Evolutionary conservation across 2,329 filamentous ascomycete species (phyloP).

Genomic region (Dendryphion nanum): DNA sequence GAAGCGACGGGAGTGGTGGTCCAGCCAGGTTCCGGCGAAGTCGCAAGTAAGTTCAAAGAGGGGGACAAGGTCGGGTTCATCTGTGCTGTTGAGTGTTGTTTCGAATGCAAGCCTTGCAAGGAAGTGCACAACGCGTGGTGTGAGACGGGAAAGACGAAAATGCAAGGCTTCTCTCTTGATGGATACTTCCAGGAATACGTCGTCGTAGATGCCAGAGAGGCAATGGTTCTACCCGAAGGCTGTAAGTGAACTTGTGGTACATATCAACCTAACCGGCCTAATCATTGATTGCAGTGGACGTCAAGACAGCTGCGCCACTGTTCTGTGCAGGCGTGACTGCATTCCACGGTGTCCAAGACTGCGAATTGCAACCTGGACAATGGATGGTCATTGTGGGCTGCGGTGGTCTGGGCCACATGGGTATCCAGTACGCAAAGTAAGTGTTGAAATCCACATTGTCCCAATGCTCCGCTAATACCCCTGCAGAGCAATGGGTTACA

Average conservation of each 20-base stretch:
- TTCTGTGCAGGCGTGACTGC: conserved; percentile 34
- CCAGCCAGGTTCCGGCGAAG: conserved; percentile 18
- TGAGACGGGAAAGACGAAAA: conserved; percentile 26
- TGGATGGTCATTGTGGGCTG: conserved; percentile 31
- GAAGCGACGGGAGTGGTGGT: conserved; percentile 31
- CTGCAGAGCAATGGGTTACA: conserved; percentile 27
- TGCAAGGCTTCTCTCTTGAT: conserved; percentile 27
- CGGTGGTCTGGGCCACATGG: conserved; percentile 32
- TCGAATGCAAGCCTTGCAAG: conserved; percentile 28
- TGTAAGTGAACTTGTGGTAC: conserved; percentile 12
- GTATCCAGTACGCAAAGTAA: conserved; percentile 32
- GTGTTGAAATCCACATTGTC: not conserved
- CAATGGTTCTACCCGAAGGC: conserved; percentile 26
- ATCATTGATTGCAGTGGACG: conserved; percentile 18
- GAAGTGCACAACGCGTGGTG: conserved; percentile 30
- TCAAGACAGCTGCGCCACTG: conserved; percentile 24
- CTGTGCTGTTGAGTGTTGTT: conserved; percentile 33
- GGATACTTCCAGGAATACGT: conserved; percentile 34
- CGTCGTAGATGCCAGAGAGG: conserved; percentile 26
- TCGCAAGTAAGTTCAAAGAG: conserved; percentile 26
- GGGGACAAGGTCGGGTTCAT: conserved; percentile 35
- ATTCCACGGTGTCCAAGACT: conserved; percentile 29
- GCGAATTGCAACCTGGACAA: conserved; percentile 23
- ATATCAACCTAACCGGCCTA: not conserved
- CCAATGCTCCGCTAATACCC: not conserved